Evolutionary conservation across 192 early-diverging fungal genomes (phyloP).

Genomic region (Backusella australiensis): DNA sequence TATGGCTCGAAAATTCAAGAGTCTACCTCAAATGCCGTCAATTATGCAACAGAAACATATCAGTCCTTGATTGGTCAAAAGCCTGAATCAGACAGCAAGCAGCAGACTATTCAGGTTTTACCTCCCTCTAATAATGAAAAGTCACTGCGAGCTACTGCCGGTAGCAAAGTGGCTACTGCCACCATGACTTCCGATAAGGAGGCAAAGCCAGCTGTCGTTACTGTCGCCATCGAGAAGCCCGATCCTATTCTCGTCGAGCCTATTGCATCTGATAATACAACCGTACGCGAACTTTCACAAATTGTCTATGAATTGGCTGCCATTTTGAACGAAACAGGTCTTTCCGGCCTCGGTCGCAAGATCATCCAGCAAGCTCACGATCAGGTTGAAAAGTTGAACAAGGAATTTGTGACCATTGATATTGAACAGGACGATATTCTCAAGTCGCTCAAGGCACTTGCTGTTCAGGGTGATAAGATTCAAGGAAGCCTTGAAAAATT

Average conservation of each 20-base stretch:
- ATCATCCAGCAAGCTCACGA: conserved; percentile 59
- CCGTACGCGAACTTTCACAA: conserved; percentile 33
- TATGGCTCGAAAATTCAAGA: conserved; percentile 12
- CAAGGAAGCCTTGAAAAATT: conserved; percentile 61
- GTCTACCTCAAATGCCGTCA: conserved; percentile 25
- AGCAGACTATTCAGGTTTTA: neutral
- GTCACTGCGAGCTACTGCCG: neutral
- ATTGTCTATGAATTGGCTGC: conserved; percentile 35
- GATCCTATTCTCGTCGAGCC: conserved; percentile 30
- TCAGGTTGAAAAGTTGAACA: conserved; percentile 44
- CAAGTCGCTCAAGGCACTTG: conserved; percentile 29
- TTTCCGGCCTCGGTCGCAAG: conserved; percentile 52
- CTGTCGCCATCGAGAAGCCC: conserved; percentile 10
- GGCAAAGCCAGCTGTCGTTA: neutral
- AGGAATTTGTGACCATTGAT: conserved; percentile 49
- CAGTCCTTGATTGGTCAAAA: conserved; percentile 31
- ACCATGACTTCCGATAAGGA: conserved; percentile 11
- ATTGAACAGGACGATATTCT: conserved; percentile 35
- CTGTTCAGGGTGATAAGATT: conserved; percentile 45
- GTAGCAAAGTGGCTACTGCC: neutral
- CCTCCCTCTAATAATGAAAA: neutral
- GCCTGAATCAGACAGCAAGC: neutral
- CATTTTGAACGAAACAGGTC: conserved; percentile 35
- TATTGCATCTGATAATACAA: conserved; percentile 33
- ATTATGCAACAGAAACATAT: conserved; percentile 33